Evolutionary conservation across 306 rosid genomes (phyloP), one percentile per base, ranked within the genome.

Genomic region (Echinosophora koreensis): DNA sequence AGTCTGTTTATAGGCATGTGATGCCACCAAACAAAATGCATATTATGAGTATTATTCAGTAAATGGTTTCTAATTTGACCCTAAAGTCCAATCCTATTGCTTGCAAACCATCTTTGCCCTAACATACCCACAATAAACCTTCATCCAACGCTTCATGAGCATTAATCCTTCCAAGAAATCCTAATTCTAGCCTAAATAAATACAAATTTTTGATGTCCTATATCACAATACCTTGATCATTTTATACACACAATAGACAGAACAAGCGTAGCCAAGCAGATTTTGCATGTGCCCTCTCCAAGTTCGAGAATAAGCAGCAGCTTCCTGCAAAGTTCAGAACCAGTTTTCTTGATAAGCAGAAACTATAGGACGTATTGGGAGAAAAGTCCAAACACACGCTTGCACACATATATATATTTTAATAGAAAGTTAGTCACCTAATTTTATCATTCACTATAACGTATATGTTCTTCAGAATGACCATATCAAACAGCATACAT

Each of bases 221-320:
- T 49, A 62, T 62, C 18, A 69, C 27, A 71, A 71, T 85, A 95
- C 98, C 97, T 95, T 95, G 55, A 95, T 85, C 99, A 95, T 95
- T 86, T 95, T 95, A 82, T 95, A 95, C 62, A 95, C 97, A 87
- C 99, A 95, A 71, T 95, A 95, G n/a, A 87, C 68, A 2, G 99
- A 95, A 80, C 99, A 95, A 72, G 96, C 99, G 84, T 92, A 95
- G 83, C 99, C 99, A 73, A 92, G 97, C 38, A 95, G 87, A 85
- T 95, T 95, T 88, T 90, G 97, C 97, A 91, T 83, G 83, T 95
- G 99, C 73, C 99, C 99, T 84, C 77, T 90, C 99, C 97, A 95
- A 47, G 99, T 95, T 77, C 97, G 92, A 77, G 97, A 95, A 89
- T 90, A 95, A 57, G 97, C 89, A 69, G 97, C 99, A 79, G 99